Evolutionary conservation across 208 protist species (phyloP), one percentile per base, ranked within the genome.

Genomic region (Leptomonas pyrrhocoris): DNA sequence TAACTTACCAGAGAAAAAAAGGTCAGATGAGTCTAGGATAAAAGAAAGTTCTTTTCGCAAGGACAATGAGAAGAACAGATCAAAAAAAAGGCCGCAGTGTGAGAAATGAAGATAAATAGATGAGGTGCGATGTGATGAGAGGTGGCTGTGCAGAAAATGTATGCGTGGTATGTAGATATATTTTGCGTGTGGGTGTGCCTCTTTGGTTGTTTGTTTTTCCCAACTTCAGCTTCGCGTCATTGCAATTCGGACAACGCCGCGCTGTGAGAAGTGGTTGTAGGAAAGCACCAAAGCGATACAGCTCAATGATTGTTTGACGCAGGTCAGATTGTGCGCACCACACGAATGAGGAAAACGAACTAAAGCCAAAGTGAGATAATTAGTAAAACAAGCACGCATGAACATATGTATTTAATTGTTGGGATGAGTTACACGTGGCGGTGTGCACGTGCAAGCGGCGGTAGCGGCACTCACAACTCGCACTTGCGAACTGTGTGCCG

Each of bases 191-290:
- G 2, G 1, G 38, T 58, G n/a, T 61, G 3, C 8, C 16, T 34
- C 6, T 59, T 40, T 59, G 34, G 40, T 40, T 40, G 31, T 42
- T 61, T 61, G 36, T 13, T 60, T 34, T 38, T 9, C 34, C 34
- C 46, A 31, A 18, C 28, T 12, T 49, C 54, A 68, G 57, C 50
- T 51, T 45, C 27, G 57, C 50, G 57, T 63, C 57, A 63, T 63
- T 49, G 57, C 57, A 58, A 63, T 55, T 13, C 19, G 71, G 72
- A 38, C 16, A 71, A 67, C 61, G 75, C 57, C n/a, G 0, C 42
- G 61, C 54, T 63, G 56, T 28, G 63, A 13, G 25, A 25, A 6
- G 30, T 40, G 2, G 23, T 12, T 27, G 48, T 13, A 53, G 11
- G 21, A 53, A 30, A 25, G 21, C 28, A 5, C 16, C 45, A 49